Evolutionary conservation across 208 protist genomes (phyloP).

Genomic region (Crithidia expoeki): DNA sequence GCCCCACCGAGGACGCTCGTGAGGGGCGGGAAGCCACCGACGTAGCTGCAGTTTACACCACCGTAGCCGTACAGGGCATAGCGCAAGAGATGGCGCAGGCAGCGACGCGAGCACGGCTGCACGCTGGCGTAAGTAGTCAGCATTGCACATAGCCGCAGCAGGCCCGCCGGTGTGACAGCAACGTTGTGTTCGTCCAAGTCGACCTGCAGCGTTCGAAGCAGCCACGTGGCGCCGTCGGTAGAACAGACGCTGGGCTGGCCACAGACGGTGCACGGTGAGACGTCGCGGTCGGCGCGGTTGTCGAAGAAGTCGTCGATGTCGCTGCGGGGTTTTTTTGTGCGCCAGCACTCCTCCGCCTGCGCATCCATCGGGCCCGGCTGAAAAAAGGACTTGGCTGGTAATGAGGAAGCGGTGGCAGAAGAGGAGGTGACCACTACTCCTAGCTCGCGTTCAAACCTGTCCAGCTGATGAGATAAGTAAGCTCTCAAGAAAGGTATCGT

Average conservation of each 20-base stretch:
- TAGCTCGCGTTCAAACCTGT: conserved; percentile 15
- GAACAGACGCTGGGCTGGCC: conserved; percentile 39
- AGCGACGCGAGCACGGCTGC: conserved; percentile 62
- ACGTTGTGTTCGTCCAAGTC: conserved; percentile 40
- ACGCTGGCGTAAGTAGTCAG: conserved; percentile 43
- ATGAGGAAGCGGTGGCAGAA: not conserved
- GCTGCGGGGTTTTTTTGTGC: conserved; percentile 20
- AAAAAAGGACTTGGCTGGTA: conserved; percentile 1
- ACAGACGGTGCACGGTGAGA: conserved; percentile 56
- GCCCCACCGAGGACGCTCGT: conserved; percentile 32
- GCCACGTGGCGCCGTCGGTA: conserved; percentile 39
- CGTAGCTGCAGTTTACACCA: conserved; percentile 51
- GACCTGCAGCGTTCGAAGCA: conserved; percentile 56
- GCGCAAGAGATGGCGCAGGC: conserved; percentile 65
- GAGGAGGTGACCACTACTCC: not conserved
- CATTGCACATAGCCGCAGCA: conserved; percentile 54
- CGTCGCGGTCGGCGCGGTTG: conserved; percentile 9
- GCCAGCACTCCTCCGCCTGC: conserved; percentile 27
- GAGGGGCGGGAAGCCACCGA: conserved; percentile 38
- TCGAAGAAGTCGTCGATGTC: conserved; percentile 36
- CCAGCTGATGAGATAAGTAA: conserved; percentile 27
- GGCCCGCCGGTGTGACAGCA: conserved; percentile 32
- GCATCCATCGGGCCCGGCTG: conserved; percentile 21
- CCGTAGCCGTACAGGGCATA: conserved; percentile 78
- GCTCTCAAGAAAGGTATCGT: conserved; percentile 25